Percentiles rank a stretch among this genome's conserved stretches.
Evolutionary conservation across 495 filamentous ascomycete genomes (phyloP).

Genomic region (Trichocladium antarcticum): DNA sequence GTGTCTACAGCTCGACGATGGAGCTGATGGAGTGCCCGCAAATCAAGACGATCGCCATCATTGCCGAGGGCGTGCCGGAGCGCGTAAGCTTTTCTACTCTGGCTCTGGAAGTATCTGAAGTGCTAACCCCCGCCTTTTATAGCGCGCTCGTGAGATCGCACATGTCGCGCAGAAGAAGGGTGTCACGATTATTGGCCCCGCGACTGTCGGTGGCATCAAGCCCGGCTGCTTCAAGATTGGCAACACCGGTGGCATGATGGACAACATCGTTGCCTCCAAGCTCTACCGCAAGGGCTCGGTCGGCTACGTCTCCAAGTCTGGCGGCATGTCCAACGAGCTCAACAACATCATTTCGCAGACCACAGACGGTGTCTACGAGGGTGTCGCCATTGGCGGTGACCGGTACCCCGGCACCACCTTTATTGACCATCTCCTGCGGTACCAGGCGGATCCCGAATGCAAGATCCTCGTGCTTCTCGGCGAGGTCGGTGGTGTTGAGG

Average conservation of each 20-base stretch:
- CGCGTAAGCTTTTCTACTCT: constrained; percentile 49
- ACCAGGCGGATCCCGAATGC: constrained; percentile 89
- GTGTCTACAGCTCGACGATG: constrained; percentile 95
- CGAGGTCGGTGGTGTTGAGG: constrained; percentile 98
- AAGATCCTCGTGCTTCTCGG: constrained; percentile 93
- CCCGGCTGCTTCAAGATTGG: constrained; percentile 98
- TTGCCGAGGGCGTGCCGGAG: constrained; percentile 98
- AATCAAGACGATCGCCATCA: constrained; percentile 96
- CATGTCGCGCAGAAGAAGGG: constrained; percentile 95
- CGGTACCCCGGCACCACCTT: constrained; percentile 97
- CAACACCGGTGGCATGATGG: constrained; percentile 99
- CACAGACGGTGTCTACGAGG: constrained; percentile 97
- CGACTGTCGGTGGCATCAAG: constrained; percentile 98
- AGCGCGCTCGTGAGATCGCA: constrained; percentile 95
- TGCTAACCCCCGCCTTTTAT: constrained; percentile 1
- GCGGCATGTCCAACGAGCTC: constrained; percentile 99
- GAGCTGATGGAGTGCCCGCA: constrained; percentile 96
- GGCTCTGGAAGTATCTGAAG: neutral
- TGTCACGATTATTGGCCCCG: constrained; percentile 96
- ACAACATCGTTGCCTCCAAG: constrained; percentile 99
- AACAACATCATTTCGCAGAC: constrained; percentile 97
- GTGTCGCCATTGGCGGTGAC: constrained; percentile 98
- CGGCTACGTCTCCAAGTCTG: constrained; percentile 98
- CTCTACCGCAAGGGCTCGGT: constrained; percentile 98
- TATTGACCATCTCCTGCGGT: constrained; percentile 94